Conservation (phyloP, 768 basidiomycete species). For the Pulveroboletus sp. region DNA sequence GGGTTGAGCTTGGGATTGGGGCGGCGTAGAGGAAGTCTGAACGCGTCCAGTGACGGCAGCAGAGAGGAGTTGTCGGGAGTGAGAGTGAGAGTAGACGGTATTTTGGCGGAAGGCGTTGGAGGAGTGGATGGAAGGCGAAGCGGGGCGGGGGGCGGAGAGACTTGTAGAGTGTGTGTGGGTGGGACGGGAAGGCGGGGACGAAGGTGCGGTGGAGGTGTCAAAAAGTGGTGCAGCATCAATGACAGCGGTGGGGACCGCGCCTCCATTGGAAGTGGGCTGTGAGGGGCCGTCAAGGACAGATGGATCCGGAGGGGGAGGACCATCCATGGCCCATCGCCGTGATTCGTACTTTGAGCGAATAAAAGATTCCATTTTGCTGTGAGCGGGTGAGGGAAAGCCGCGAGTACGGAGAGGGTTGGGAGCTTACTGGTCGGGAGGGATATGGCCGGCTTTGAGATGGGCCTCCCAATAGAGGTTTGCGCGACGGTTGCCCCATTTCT, state of each 20-base stretch:
- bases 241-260: not conserved
- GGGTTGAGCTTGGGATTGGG: not conserved
- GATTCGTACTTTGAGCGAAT: constrained; percentile 97
- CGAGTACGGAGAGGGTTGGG: constrained; percentile 17
- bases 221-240: not conserved
- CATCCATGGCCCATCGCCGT: constrained; percentile 89
- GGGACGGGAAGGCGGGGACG: not conserved
- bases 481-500: constrained; percentile 90
- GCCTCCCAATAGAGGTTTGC: constrained; percentile 98
- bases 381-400: not conserved
- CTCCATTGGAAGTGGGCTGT: constrained; percentile 12
- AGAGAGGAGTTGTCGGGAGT: constrained; percentile 28
- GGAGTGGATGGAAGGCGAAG: constrained; percentile 25
- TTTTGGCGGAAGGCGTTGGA: constrained; percentile 22
- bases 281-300: constrained; percentile 65
- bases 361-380: constrained; percentile 96
- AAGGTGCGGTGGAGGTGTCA: constrained; percentile 6
- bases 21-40: constrained; percentile 3
- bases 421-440: constrained; percentile 94
- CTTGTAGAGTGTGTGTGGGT: constrained; percentile 13
- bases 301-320: constrained; percentile 78
- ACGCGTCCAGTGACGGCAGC: constrained; percentile 37
- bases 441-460: constrained; percentile 85
- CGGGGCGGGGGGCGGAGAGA: constrained; percentile 24
- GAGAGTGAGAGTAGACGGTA: constrained; percentile 10